phyloP scores from a whole-genome alignment of 1,284 basidiomycete genomes.

The Paramarasmius palmivorus region DNA sequence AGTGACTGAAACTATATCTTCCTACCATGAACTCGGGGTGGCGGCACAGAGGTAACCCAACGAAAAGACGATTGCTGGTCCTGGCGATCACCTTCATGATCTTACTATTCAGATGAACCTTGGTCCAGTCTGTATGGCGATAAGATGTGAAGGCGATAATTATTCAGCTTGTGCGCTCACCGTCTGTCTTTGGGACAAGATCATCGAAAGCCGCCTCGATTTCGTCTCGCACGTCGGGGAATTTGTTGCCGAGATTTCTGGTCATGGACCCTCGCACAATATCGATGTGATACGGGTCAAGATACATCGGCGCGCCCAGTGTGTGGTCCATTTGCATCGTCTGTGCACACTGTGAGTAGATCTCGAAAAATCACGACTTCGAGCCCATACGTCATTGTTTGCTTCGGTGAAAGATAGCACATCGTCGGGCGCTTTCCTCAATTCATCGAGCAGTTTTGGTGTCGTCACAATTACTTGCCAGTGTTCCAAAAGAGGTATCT shows the following conservation, averaged over 20 bases:
- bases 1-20: neutral
- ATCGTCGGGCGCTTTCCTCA: neutral
- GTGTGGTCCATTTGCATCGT: slow-evolving; percentile 24
- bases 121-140: neutral
- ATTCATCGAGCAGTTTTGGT: neutral
- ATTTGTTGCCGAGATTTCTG: slow-evolving; percentile 25
- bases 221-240: slow-evolving; percentile 32
- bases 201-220: slow-evolving; percentile 29
- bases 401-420: neutral
- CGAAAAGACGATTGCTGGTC: slow-evolving; percentile 19
- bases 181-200: slow-evolving; percentile 13
- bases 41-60: slow-evolving; percentile 22
- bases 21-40: no score
- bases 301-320: slow-evolving; percentile 23
- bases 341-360: slow-evolving; percentile 11
- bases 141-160: no score
- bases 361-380: no score
- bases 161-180: neutral
- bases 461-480: neutral
- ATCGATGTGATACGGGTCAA: slow-evolving; percentile 28
- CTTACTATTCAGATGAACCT: neutral
- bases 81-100: slow-evolving; percentile 14
- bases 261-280: slow-evolving; percentile 27
- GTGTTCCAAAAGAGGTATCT: neutral
- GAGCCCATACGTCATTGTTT: no score